phyloP scores from a whole-genome alignment of 192 early-diverging fungal genomes.

The Powellomyces hirtus region DNA sequence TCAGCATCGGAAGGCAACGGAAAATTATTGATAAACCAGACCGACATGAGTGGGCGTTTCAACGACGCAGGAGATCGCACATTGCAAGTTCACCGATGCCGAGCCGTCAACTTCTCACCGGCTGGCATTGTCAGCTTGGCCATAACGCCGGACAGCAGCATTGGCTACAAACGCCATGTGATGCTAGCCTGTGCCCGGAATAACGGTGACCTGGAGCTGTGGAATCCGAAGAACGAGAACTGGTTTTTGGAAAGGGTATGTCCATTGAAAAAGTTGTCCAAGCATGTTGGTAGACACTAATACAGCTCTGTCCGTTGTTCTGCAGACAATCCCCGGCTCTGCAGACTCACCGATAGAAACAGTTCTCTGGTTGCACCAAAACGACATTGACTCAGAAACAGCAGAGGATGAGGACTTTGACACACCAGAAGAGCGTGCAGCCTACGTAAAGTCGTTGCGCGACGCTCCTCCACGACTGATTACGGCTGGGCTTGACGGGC shows the following conservation, averaged over 20 bases:
- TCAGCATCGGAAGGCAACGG: too few relatives aligned
- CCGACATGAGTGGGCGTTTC: too few relatives aligned
- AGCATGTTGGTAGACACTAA: neutral
- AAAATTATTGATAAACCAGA: too few relatives aligned
- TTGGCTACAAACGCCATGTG: neutral
- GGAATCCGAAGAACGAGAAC: conserved; percentile 63
- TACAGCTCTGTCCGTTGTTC: neutral
- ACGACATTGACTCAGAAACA: conserved; percentile 56
- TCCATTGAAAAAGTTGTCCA: neutral
- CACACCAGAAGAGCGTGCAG: conserved; percentile 41
- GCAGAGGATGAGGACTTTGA: conserved; percentile 67
- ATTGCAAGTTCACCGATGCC: conserved; percentile 41
- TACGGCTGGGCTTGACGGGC: conserved; percentile 80
- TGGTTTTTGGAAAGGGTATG: conserved; percentile 79
- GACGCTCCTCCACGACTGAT: conserved; percentile 74
- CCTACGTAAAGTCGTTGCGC: conserved; percentile 34
- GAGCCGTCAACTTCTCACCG: conserved; percentile 85
- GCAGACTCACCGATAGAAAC: conserved; percentile 72
- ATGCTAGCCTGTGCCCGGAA: conserved; percentile 78
- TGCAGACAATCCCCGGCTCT: conserved; percentile 76
- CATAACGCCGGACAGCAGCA: conserved; percentile 58
- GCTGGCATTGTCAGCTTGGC: conserved; percentile 79
- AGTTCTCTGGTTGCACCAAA: conserved; percentile 79
- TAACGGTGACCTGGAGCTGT: conserved; percentile 94
- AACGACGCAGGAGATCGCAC: too few relatives aligned